Conservation (phyloP, 176 grass and related monocot species). For the Musa troglodytarum region DNA sequence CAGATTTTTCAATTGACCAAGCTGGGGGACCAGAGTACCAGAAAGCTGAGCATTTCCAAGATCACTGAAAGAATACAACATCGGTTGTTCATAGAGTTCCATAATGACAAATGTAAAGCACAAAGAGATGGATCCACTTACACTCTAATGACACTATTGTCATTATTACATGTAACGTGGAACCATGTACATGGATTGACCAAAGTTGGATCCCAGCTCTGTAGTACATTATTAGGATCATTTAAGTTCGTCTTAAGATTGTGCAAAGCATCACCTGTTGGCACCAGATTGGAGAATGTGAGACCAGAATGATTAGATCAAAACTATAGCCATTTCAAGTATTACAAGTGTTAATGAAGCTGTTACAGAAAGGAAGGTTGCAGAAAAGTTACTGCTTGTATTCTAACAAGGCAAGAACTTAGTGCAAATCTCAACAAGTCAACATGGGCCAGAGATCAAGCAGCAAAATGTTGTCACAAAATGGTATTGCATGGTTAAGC, state of each 20-base stretch:
- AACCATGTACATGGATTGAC: slow-evolving; percentile 98
- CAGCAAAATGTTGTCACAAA: too few relatives aligned
- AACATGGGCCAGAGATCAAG: too few relatives aligned
- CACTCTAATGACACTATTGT: slow-evolving; percentile 99
- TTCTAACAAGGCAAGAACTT: too few relatives aligned
- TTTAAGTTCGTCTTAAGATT: slow-evolving; percentile 66
- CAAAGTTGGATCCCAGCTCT: slow-evolving; percentile 95
- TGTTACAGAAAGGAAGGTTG: not conserved
- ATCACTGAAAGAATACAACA: slow-evolving; percentile 46
- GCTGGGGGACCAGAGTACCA: slow-evolving; percentile 74
- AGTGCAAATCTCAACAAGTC: too few relatives aligned
- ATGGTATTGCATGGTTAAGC: too few relatives aligned
- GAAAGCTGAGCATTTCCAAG: slow-evolving; percentile 91
- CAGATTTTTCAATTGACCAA: slow-evolving; percentile 92
- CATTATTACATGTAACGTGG: slow-evolving; percentile 95
- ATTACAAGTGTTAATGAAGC: too few relatives aligned
- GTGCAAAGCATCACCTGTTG: slow-evolving; percentile 88
- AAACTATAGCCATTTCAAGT: not conserved
- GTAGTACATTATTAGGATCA: slow-evolving; percentile 95
- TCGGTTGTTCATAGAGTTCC: not conserved
- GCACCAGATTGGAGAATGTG: slow-evolving; percentile 13
- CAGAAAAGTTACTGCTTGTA: too few relatives aligned
- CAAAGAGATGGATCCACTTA: slow-evolving; percentile 35
- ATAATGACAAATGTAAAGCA: slow-evolving; percentile 1
- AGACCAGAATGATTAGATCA: slow-evolving; percentile 17